Evolutionary conservation across 441 rosid species (phyloP), one percentile per base, ranked within the genome.

Genomic region (Arabidopsis hybrid): DNA sequence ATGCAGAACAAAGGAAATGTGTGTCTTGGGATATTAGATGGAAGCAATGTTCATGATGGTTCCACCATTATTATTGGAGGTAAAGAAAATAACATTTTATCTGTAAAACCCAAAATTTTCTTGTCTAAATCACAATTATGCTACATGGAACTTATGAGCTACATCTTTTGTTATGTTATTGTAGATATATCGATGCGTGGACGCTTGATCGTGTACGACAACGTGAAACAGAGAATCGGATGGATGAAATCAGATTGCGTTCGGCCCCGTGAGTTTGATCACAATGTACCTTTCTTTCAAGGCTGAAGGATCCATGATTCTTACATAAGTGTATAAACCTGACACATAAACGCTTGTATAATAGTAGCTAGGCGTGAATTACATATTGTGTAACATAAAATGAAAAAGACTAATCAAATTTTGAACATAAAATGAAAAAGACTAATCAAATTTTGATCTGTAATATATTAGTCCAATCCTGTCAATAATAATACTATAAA

Each of bases 11-110:
- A 89, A 74, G 96, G 99, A 73, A 90, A 86, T 70, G 84, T 89
- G 8, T 94, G 99, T 83, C 83, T 94, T 75, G 97, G 99, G 47
- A 88, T 94, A 76, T 90, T 94, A 62, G 95, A 94, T 72, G 95
- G 97, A 81, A 92, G 91, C 81, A 60, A 73, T 69, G 90, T 90
- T 63, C 87, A 85, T 75, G 93, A 87, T 80, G 97, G 97, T 60
- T 86, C 94, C 65, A 83, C 94, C 40, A 86, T 80, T 72, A 86
- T 94, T 82, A 86, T 94, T n/a, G 97, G 99, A 83, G 97, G 99
- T 94, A 83, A 63, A 21, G 26, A 53, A 12, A 6, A n/a, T 31
- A 26, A 7, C 13, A 49, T 49, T 16, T 49, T 49, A 17, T 16
- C 26, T 47, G 52, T 8, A 47, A 45, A 65, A 12, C 35, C 29